Conservation (phyloP, 2,329 filamentous ascomycete genomes). For the Microdochium trichocladiopsis region DNA sequence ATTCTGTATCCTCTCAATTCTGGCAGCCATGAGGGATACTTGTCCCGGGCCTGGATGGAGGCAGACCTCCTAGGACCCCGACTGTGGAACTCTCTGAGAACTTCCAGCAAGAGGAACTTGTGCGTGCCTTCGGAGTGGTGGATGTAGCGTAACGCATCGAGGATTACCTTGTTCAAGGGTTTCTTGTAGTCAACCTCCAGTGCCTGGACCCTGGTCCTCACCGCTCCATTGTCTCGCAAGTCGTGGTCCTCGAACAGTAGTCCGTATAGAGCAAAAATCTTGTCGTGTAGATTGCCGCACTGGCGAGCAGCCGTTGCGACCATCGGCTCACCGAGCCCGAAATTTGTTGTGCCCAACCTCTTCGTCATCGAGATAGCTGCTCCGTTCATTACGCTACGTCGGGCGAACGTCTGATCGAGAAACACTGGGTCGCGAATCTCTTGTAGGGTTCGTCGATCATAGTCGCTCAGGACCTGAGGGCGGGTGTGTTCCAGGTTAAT, state of each 20-base stretch:
- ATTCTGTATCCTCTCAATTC: too few species aligned
- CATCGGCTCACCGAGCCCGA: neutral
- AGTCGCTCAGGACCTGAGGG: too few species aligned
- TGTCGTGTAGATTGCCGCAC: neutral
- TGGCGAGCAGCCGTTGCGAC: neutral
- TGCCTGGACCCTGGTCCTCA: neutral
- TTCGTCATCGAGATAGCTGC: neutral
- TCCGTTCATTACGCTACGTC: too few species aligned
- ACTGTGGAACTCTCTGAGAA: too few species aligned
- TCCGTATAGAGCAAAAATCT: neutral
- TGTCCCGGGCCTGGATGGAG: too few species aligned
- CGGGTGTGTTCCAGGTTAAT: neutral
- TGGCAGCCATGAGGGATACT: too few species aligned
- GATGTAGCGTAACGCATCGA: neutral
- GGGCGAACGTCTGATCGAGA: too few species aligned
- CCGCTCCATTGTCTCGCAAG: neutral
- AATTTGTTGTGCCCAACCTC: neutral
- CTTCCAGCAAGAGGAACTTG: too few species aligned
- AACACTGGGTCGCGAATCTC: too few species aligned
- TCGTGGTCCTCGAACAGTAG: neutral
- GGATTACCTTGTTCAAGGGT: neutral
- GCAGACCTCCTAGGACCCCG: too few species aligned
- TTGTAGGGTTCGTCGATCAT: too few species aligned
- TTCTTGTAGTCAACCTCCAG: neutral
- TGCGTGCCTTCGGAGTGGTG: neutral